phyloP scores from a whole-genome alignment of 2,329 filamentous ascomycete species.

The Pyricularia pennisetigena region DNA sequence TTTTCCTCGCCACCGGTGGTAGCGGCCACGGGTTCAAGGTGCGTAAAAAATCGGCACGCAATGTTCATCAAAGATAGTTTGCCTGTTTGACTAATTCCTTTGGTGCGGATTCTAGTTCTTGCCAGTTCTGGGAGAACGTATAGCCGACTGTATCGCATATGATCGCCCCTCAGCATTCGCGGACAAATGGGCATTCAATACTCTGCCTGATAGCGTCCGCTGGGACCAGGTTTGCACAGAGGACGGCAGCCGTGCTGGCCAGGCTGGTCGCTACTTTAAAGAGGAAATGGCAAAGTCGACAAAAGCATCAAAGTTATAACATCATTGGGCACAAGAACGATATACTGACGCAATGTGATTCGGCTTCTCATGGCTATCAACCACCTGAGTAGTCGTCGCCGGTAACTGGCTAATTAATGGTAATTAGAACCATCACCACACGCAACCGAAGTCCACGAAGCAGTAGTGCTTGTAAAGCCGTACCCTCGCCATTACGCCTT shows the following conservation, averaged over 20 bases:
- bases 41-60: not conserved
- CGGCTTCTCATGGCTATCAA: not conserved
- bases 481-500: not conserved
- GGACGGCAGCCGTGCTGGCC: conserved; percentile 42
- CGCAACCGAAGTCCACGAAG: not conserved
- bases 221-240: conserved; percentile 34
- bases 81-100: not conserved
- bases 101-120: conserved; percentile 33
- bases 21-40: conserved; percentile 56
- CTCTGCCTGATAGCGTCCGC: conserved; percentile 23
- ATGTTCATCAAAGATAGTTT: not conserved
- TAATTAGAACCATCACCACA: not conserved
- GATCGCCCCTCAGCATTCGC: conserved; percentile 38
- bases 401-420: conserved; percentile 10
- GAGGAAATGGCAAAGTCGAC: conserved; percentile 24
- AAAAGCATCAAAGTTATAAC: not conserved
- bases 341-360: not conserved
- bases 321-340: not conserved
- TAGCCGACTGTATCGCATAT: conserved; percentile 44
- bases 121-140: conserved; percentile 53
- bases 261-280: conserved; percentile 32
- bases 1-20: conserved; percentile 54
- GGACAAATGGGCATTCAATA: conserved; percentile 56
- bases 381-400: conserved; percentile 6
- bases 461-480: not conserved